Conservation (phyloP, 2,329 filamentous ascomycete genomes). For the Colletotrichum cereale region DNA sequence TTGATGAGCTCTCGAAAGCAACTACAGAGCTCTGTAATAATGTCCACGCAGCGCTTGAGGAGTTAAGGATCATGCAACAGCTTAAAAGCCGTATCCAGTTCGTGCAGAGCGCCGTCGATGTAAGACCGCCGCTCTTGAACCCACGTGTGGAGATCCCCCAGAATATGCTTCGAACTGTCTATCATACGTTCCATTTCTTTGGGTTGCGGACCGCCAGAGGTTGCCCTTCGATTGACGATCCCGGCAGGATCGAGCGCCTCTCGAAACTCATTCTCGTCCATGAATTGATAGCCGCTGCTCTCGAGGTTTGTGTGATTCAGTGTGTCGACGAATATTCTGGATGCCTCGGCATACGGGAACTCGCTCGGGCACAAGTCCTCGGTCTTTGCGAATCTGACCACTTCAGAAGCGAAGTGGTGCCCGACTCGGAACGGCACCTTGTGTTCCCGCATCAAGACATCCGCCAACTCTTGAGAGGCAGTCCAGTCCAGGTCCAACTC, state of each 20-base stretch:
- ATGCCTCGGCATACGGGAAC: slow-evolving; percentile 24
- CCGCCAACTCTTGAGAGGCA: slow-evolving; percentile 34
- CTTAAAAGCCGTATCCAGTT: slow-evolving; percentile 8
- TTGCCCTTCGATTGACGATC: slow-evolving; percentile 27
- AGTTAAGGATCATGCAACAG: neutral
- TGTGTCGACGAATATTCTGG: slow-evolving; percentile 18
- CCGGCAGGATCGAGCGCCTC: slow-evolving; percentile 17
- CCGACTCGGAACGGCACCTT: slow-evolving; percentile 33
- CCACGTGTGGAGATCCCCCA: slow-evolving; percentile 7
- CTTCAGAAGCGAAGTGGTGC: slow-evolving; percentile 37
- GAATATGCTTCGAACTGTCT: neutral
- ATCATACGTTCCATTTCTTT: slow-evolving; percentile 34
- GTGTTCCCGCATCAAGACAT: slow-evolving; percentile 27
- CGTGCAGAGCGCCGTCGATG: slow-evolving; percentile 1
- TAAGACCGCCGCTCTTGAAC: slow-evolving; percentile 8
- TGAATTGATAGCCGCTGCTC: neutral
- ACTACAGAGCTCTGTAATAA: neutral
- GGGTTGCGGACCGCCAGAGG: slow-evolving; percentile 29
- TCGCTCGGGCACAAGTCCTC: slow-evolving; percentile 12
- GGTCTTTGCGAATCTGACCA: slow-evolving; percentile 26
- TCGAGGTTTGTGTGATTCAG: slow-evolving; percentile 9
- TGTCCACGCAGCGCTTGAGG: neutral
- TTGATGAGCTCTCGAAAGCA: neutral
- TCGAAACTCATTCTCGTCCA: slow-evolving; percentile 17
- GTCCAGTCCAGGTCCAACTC: slow-evolving; percentile 36